phyloP scores from a whole-genome alignment of 169 alveolate genomes.

The Cryptosporidium muris region DNA sequence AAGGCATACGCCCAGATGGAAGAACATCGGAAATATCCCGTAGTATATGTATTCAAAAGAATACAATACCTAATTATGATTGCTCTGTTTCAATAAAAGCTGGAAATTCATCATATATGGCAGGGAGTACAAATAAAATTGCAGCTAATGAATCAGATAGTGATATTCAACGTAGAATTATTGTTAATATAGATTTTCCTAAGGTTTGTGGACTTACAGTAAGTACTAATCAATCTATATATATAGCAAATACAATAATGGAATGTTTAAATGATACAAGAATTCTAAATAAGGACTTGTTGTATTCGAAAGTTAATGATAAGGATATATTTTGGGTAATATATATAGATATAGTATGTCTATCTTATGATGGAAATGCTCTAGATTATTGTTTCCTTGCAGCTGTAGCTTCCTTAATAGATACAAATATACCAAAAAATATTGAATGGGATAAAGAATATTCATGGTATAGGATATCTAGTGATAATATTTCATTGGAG shows the following conservation, averaged over 20 bases:
- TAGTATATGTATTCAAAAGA: slow-evolving; percentile 8
- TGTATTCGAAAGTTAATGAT: slow-evolving; percentile 2
- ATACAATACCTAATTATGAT: background rate
- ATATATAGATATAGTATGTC: slow-evolving; percentile 35
- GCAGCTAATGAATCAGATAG: slow-evolving; percentile 1
- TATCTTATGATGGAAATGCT: slow-evolving; percentile 65
- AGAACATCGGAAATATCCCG: slow-evolving; percentile 62
- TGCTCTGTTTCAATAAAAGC: slow-evolving; percentile 34
- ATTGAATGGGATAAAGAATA: slow-evolving; percentile 20
- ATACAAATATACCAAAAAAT: slow-evolving; percentile 23
- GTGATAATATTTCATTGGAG: background rate
- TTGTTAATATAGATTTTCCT: slow-evolving; percentile 48
- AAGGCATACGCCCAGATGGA: slow-evolving; percentile 58
- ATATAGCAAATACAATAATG: slow-evolving; percentile 26
- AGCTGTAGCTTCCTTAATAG: slow-evolving; percentile 24
- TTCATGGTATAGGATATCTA: slow-evolving; percentile 29
- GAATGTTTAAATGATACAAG: slow-evolving; percentile 55
- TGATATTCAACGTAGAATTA: slow-evolving; percentile 30
- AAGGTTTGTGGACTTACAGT: slow-evolving; percentile 54
- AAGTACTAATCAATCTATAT: slow-evolving; percentile 18
- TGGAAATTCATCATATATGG: slow-evolving; percentile 56
- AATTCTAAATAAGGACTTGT: slow-evolving; percentile 34
- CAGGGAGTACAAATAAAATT: slow-evolving; percentile 27
- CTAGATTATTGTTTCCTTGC: slow-evolving; percentile 36
- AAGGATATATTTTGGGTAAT: slow-evolving; percentile 54